Base-by-base conservation (phyloP, 2,329 filamentous ascomycete species). In the Alternaria viburni region DNA sequence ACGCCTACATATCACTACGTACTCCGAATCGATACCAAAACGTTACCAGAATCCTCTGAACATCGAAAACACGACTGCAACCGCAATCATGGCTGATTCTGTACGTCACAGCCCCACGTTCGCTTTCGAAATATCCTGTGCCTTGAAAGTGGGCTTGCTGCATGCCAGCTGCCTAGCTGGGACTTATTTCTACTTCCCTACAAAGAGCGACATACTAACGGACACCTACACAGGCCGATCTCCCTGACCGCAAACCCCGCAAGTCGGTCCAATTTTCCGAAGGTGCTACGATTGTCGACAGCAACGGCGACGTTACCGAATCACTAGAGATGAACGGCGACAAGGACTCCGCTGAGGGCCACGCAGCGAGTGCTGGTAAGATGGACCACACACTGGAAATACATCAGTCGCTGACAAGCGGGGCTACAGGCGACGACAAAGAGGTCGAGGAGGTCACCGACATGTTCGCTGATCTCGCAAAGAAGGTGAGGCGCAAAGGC, bases 261-360 rank as follows among this genome's bases (percentile, higher is more conserved):
- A 97, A 98, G 84, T 96, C 93, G 50, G 95, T 98, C 77, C 90
- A 93, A 69, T 98, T 98, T 82, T 94, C 91, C 79, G 92, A 96
- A 82, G 92, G 93, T 77, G 88, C 93, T 74, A 88, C 92, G 70
- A 89, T 97, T 75, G 94, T 97, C 80, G 92, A 97, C 85, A 88
- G 89, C 82, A 92, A 97, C 86, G 95, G 95, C 75, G 89, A 90
- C 79, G 89, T 97, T 79, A 93, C 88, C 76, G 90, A 91, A 82
- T 86, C 92, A 80, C 87, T 90, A 71, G 86, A 87, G 74, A 81
- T 85, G 76, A 89, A 91, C 76, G 91, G 93, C 75, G 86, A 91
- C 74, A 93, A 93, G 84, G 88, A 91, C 71, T 92, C 91, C 74
- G 93, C 93, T 71, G 88, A 91, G 85, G 93, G 90, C 79, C 93